Conservation (phyloP, 192 early-diverging fungal genomes). For the Backusella tarrabulga region DNA sequence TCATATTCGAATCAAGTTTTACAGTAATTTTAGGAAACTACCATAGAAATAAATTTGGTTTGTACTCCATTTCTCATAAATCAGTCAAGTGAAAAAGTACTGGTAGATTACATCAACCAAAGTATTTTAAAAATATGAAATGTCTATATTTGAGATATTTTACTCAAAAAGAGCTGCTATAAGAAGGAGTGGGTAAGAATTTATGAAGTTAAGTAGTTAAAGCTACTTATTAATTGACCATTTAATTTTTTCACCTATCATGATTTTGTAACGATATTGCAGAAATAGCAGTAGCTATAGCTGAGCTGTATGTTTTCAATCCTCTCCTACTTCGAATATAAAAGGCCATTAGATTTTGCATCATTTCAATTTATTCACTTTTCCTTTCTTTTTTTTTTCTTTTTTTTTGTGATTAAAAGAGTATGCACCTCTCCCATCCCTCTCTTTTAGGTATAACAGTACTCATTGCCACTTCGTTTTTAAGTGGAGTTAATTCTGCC, state of each 20-base stretch:
- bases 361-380: neutral
- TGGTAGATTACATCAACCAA: too few relatives aligned
- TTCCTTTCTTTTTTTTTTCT: neutral
- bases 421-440: slow-evolving; percentile 6
- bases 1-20: too few relatives aligned
- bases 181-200: neutral
- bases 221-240: neutral
- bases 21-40: too few relatives aligned
- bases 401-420: neutral
- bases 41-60: too few relatives aligned
- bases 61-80: too few relatives aligned
- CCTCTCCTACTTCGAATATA: neutral
- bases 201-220: neutral
- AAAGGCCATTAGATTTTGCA: neutral
- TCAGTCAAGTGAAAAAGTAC: too few relatives aligned
- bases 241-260: neutral
- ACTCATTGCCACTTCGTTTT: neutral
- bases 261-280: neutral
- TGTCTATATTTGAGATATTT: too few relatives aligned
- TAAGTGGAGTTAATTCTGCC: neutral
- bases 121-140: too few relatives aligned
- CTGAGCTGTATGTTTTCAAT: neutral
- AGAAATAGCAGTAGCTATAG: neutral
- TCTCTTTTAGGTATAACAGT: neutral
- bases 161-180: too few relatives aligned